Conservation (phyloP, 2,329 filamentous ascomycete species). For the Aspergillus versicolor region DNA sequence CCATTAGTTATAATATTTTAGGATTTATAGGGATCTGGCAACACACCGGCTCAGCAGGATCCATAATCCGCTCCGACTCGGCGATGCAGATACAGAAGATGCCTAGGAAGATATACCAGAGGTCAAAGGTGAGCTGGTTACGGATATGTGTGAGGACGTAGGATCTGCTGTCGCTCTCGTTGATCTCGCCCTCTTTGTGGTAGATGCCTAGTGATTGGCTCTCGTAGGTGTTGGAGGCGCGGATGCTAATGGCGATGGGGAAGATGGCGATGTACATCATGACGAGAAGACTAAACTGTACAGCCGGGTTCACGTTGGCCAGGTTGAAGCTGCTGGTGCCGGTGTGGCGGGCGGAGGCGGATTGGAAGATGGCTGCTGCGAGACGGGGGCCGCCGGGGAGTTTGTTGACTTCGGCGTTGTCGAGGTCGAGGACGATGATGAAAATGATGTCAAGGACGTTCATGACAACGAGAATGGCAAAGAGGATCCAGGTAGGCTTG, state of each 20-base stretch:
- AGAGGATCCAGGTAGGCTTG: slow-evolving; percentile 58
- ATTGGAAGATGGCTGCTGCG: slow-evolving; percentile 60
- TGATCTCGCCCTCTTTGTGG: too few species aligned
- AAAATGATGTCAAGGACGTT: slow-evolving; percentile 58
- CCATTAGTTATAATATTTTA: too few species aligned
- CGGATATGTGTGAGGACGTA: too few species aligned
- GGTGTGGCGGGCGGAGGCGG: slow-evolving; percentile 49
- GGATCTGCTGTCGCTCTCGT: too few species aligned
- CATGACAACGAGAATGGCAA: slow-evolving; percentile 48
- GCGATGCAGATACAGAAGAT: too few species aligned
- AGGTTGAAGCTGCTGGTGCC: slow-evolving; percentile 54
- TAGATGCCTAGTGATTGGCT: slow-evolving; percentile 60
- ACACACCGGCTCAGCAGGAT: too few species aligned
- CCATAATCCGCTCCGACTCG: too few species aligned
- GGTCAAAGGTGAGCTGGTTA: too few species aligned
- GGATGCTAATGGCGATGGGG: slow-evolving; percentile 89
- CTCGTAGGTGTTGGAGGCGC: slow-evolving; percentile 68
- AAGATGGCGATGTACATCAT: slow-evolving; percentile 99
- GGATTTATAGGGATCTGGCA: too few species aligned
- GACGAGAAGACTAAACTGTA: slow-evolving; percentile 63
- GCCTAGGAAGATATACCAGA: too few species aligned
- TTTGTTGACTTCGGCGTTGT: slow-evolving; percentile 49
- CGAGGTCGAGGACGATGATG: slow-evolving; percentile 53
- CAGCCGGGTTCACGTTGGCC: slow-evolving; percentile 52
- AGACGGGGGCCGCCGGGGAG: slow-evolving; percentile 48